These are phyloP conservation scores for Hyparrhenia diplandra DNA, from an alignment of 176 grass and related monocot species.

Conservation along the genomic window DNA sequence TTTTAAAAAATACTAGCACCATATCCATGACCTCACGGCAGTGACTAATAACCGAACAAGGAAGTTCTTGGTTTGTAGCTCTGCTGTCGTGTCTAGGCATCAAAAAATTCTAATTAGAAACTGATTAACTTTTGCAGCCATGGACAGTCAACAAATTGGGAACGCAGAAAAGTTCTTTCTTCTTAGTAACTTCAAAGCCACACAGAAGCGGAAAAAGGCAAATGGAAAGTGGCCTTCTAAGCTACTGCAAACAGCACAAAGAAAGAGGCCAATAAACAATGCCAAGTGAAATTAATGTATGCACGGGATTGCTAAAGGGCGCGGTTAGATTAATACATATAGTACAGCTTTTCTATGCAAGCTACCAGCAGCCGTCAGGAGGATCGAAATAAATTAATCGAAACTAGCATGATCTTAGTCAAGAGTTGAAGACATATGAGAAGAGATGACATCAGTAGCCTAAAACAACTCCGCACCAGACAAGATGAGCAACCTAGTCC, in stretches of 20 bases:
- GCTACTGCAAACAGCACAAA: too few relatives aligned
- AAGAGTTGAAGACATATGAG: background rate
- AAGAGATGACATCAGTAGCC: conserved; percentile 4
- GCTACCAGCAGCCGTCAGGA: background rate
- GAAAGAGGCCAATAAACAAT: too few relatives aligned
- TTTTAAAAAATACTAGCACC: background rate
- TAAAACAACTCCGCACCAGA: conserved; percentile 19
- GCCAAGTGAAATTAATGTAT: too few relatives aligned
- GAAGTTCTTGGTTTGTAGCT: background rate
- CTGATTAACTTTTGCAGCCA: background rate
- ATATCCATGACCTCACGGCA: background rate
- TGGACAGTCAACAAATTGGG: background rate
- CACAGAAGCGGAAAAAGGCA: background rate
- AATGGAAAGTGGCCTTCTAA: too few relatives aligned
- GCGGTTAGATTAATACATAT: too few relatives aligned
- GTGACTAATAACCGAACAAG: background rate
- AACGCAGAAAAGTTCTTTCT: conserved; percentile 9
- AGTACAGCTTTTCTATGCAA: background rate
- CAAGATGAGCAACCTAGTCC: conserved; percentile 10
- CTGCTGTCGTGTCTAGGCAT: background rate
- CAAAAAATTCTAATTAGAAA: background rate
- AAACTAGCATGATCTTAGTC: conserved; percentile 16
- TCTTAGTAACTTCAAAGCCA: conserved; percentile 13
- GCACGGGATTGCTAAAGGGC: too few relatives aligned
- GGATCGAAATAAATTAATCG: background rate